These are phyloP conservation scores for Bremia lactucae DNA, from an alignment of 352 stramenopile genomes.

Conservation along the genomic window DNA sequence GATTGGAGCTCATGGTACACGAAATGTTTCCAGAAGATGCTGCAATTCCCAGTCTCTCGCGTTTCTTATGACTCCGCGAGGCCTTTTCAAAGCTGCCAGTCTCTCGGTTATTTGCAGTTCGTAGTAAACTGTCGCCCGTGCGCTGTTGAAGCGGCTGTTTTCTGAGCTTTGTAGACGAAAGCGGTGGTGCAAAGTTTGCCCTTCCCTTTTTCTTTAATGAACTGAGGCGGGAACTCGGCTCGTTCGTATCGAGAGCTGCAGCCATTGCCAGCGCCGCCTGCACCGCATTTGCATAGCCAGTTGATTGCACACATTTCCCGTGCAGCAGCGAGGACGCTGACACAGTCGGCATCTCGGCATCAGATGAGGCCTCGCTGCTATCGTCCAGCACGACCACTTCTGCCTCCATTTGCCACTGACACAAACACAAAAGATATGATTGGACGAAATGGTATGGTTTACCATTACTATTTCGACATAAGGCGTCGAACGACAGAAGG, in stretches of 20 bases:
- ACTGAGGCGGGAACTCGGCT: not conserved
- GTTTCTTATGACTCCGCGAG: no score
- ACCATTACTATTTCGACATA: no score
- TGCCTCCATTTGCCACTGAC: no score
- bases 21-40: no score
- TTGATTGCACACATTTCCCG: slow-evolving; percentile 3
- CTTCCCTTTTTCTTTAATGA: slow-evolving; percentile 4
- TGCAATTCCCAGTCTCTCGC: no score
- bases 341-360: slow-evolving; percentile 2
- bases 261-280: slow-evolving; percentile 21
- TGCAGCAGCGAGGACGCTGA: slow-evolving; percentile 3
- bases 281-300: slow-evolving; percentile 19
- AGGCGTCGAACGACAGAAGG: no score
- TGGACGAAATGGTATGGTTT: no score
- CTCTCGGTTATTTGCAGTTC: slow-evolving; percentile 1
- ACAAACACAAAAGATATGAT: no score
- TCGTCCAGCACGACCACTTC: slow-evolving; percentile 26
- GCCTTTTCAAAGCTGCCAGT: no score
- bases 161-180: slow-evolving; percentile 7
- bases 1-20: no score
- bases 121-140: not conserved
- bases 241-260: slow-evolving; percentile 7
- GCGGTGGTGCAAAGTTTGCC: slow-evolving; percentile 1
- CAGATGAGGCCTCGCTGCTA: slow-evolving; percentile 18
- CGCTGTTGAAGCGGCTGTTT: slow-evolving; percentile 1